Base-by-base conservation (phyloP, 2,329 filamentous ascomycete species). In the Fusarium metavorans region DNA sequence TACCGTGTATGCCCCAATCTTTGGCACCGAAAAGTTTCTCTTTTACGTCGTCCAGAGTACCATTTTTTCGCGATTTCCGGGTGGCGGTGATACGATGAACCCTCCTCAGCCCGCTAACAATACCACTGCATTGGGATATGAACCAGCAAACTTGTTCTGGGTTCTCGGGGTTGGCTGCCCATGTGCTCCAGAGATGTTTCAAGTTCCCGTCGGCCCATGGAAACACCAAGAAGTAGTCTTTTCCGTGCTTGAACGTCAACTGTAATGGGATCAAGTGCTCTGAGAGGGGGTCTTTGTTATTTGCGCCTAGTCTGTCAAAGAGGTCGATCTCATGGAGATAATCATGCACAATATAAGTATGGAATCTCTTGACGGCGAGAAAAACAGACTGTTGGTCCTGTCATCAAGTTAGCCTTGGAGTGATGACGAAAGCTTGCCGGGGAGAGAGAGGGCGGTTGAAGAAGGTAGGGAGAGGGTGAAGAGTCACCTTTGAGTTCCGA, bases 1-100 rank as follows among this genome's bases (percentile, higher is more conserved):
- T 61, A 2, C 66, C 54, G 13, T 65, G 66, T 14, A 61, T 20
- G 0, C 66, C 66, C 66, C 14, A 77, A 69, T 57, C 39, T 2
- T 66, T 66, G 18, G 2, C 43, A 3, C 25, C 23, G 6, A 39
- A 11, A 1, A 48, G 5, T 5, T 30, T 27, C 23, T 48, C 11
- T 2, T 20, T 9, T 1, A 7, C 39, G 6, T 45, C 57, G 16
- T 14, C n/a, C 3, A 13, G 20, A 13, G 35, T 25, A 5, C 27
- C n/a, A 6, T 6, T 25, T 5, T 25, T 25, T n/a, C 16, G 18
- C 9, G 48, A 23, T 4, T 6, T 11, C 14, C 6, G 27, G 6
- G 63, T 66, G 3, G 63, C 60, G 11, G 25, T 23, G 20, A 66
- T 5, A 3, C 52, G 52, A 39, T 65, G 63, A 2, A 65, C 8